Evolutionary conservation across 192 early-diverging fungal species (phyloP), one percentile per base, ranked within the genome.

Genomic region (Backusella macrospora): DNA sequence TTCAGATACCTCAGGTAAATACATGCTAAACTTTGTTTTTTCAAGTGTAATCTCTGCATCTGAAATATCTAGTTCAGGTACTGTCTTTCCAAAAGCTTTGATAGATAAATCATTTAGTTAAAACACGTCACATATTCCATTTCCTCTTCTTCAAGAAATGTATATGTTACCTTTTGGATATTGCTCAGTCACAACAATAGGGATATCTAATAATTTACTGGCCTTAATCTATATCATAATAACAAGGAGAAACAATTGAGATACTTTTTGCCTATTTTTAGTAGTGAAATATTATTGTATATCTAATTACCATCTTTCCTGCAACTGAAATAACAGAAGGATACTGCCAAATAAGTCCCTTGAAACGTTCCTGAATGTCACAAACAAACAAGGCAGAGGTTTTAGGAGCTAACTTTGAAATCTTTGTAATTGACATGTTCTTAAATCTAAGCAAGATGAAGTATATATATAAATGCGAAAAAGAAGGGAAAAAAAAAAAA

Each of bases 21-120:
- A 76, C 98, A 98, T 98, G 43, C 93, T 95, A 83, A 99, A 98
- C 80, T 91, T 92, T 68, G 91, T 91, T 78, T 98, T 99, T 42
- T 85, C 76, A 6, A 83, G 66, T 9, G 91, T 78, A n/a, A 88
- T 37, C 45, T 77, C 76, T 14, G 93, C 92, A 40, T 83, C 77
- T 23, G 82, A 78, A 23, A 96, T 79, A 81, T 92, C 90, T 62
- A 99, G 87, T 72, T 96, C 94, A 6, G 77, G 23, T 5, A 88
- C 94, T 1, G 96, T 98, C 38, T 73, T 43, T 6, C 96, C 96
- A 21, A 99, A 89, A 21, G 78, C 89, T 87, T 85, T 75, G 49
- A 66, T 37, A 49, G 1, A 38, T 10, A 4, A 47, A 1, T 43
- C 29, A 2, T 6, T 46, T 47, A 68, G 14, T 21, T 47, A 21